Conservation (phyloP, 2,329 filamentous ascomycete genomes). For the Arthrobotrys sinensis region DNA sequence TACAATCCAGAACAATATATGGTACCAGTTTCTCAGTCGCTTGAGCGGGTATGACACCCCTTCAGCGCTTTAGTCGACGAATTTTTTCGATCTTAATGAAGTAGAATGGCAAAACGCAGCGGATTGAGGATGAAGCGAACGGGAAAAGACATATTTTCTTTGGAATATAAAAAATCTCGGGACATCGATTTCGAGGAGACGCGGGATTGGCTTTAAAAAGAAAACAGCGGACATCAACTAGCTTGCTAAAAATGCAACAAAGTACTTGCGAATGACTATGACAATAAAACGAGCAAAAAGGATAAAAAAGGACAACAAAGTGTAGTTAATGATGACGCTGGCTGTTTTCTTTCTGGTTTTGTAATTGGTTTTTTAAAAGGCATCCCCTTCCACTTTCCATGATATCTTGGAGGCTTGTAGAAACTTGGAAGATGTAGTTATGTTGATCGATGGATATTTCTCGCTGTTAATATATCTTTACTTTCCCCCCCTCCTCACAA, state of each 20-base stretch:
- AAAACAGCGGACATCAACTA: slow-evolving; percentile 43
- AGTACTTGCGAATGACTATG: slow-evolving; percentile 22
- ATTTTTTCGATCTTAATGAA: background rate
- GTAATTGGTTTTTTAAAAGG: slow-evolving; percentile 9
- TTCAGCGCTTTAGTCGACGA: background rate
- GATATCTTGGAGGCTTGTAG: background rate
- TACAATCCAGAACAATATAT: slow-evolving; percentile 51
- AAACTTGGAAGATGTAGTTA: slow-evolving; percentile 31
- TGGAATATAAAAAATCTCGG: slow-evolving; percentile 20
- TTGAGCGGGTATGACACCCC: no score
- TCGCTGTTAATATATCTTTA: slow-evolving; percentile 38
- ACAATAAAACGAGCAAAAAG: slow-evolving; percentile 17
- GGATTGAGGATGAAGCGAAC: slow-evolving; percentile 6
- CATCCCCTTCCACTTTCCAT: slow-evolving; percentile 10
- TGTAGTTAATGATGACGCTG: slow-evolving; percentile 23
- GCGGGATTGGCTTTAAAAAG: slow-evolving; percentile 22
- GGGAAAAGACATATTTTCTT: slow-evolving; percentile 27
- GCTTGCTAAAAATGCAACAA: slow-evolving; percentile 61
- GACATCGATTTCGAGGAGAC: slow-evolving; percentile 35
- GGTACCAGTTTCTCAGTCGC: background rate
- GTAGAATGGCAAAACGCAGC: slow-evolving; percentile 1
- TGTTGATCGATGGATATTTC: slow-evolving; percentile 37
- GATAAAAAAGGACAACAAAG: slow-evolving; percentile 5
- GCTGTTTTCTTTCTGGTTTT: slow-evolving; percentile 2
- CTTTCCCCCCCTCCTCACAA: background rate